phyloP scores from a whole-genome alignment of 108 stramenopile species.

The Seminavis robusta region DNA sequence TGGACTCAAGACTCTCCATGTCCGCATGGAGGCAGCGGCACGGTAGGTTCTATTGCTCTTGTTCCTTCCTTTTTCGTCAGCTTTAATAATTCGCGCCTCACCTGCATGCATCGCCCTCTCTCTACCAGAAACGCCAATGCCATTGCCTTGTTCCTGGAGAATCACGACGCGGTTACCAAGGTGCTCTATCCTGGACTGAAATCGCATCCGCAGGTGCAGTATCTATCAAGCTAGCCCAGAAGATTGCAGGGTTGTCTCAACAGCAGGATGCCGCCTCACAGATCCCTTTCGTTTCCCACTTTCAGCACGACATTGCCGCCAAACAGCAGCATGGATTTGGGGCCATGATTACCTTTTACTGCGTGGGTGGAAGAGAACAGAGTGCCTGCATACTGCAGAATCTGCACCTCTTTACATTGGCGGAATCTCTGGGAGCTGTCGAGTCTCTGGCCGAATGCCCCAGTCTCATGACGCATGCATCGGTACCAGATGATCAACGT shows the following conservation, averaged over 20 bases:
- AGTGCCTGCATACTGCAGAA: constrained; percentile 48
- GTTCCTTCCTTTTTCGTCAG: not conserved
- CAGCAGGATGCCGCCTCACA: constrained; percentile 40
- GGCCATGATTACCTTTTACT: constrained; percentile 89
- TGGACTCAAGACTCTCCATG: constrained; percentile 84
- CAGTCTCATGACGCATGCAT: constrained; percentile 83
- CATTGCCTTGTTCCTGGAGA: constrained; percentile 67
- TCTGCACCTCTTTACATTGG: constrained; percentile 54
- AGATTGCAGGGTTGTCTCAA: constrained; percentile 57
- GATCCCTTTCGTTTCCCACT: constrained; percentile 47
- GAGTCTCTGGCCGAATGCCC: constrained; percentile 80
- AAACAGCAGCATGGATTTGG: constrained; percentile 77
- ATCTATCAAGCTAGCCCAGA: constrained; percentile 58
- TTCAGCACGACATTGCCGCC: constrained; percentile 78
- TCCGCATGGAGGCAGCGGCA: constrained; percentile 83
- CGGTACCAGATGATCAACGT: constrained; percentile 71
- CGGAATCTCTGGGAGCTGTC: constrained; percentile 78
- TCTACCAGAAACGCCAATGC: constrained; percentile 64
- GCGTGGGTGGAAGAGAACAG: constrained; percentile 63
- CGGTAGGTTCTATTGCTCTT: too few relatives aligned
- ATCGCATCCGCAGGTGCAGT: constrained; percentile 49
- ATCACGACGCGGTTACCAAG: constrained; percentile 48
- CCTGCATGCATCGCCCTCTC: not conserved
- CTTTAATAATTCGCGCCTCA: not conserved
- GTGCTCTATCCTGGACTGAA: constrained; percentile 82